A percentile compares a stretch with the other conserved stretches of the same genome.
phyloP scores from a whole-genome alignment of 2,329 filamentous ascomycete genomes.

The Hypoxylon sp. region DNA sequence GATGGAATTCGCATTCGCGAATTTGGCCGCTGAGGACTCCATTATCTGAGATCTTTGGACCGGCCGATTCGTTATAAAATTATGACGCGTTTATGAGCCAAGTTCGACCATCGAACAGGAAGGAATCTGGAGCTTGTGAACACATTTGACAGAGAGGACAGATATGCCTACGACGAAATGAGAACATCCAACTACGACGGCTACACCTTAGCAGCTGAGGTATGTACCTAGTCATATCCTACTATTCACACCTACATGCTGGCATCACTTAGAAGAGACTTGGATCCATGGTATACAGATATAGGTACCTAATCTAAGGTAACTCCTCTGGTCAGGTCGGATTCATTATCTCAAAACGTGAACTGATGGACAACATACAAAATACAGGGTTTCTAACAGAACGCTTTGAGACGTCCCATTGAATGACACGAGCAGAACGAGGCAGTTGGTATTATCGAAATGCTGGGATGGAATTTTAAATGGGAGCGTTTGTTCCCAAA shows the following conservation, averaged over 20 bases:
- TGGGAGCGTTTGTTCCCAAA: slow-evolving; percentile 30
- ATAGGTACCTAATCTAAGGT: too few relatives aligned
- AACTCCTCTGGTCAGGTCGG: too few relatives aligned
- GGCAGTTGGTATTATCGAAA: slow-evolving; percentile 4
- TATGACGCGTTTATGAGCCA: slow-evolving; percentile 26
- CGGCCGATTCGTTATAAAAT: slow-evolving; percentile 10
- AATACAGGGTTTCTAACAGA: not conserved
- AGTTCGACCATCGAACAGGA: not conserved
- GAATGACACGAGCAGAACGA: not conserved
- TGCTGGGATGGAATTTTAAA: slow-evolving; percentile 14
- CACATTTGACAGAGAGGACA: not conserved
- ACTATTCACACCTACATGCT: too few relatives aligned
- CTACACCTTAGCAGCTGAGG: too few relatives aligned
- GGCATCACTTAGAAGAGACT: too few relatives aligned
- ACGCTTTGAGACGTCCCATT: not conserved
- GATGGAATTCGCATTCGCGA: not conserved
- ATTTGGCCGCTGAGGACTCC: not conserved
- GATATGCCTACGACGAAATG: not conserved
- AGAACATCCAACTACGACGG: not conserved
- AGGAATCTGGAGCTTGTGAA: not conserved
- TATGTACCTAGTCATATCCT: not conserved
- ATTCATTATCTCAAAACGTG: too few relatives aligned
- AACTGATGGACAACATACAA: too few relatives aligned
- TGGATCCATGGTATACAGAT: too few relatives aligned
- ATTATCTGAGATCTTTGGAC: not conserved